Base-by-base conservation (phyloP, 2,329 filamentous ascomycete species). In the Colletotrichum gigasporum region DNA sequence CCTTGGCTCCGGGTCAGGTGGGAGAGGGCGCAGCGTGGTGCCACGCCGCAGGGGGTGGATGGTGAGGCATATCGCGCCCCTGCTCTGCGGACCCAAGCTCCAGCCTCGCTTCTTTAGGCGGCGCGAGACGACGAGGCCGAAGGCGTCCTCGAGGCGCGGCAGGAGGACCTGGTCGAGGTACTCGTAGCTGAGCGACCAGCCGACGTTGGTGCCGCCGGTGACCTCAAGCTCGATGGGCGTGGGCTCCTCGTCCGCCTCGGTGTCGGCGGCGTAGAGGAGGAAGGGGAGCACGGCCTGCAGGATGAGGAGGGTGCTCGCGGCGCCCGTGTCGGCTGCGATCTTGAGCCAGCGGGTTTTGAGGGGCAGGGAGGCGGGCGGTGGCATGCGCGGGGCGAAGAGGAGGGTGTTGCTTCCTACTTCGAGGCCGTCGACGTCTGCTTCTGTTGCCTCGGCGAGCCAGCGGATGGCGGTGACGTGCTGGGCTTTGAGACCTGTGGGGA, bases 121-220 rank as follows among this genome's bases (percentile, higher is more conserved):
- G 7, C 85, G 72, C 63, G 84, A 79, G 3, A 87, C 78, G 1
- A 61, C 57, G 39, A 88, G 73, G 2, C 81, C 79, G 57, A 88
- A 87, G 3, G 78, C 77, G 2, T 78, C 75, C 69, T 85, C 78
- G 0, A 90, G 74, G 0, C 79, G 76, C 3, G 87, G 87, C 30
- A 89, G 74, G 1, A 90, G 77, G 0, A 90, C 83, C 69, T 89
- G 87, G 69, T 88, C 85, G 3, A 89, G 74, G 69, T 90, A 90
- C 69, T 90, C 87, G 63, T 80, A 88, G n/a, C 82, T 86, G 1
- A 81, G 78, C 0, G 86, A 87, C 69, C 81, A 87, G 9, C 79
- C 76, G 2, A 86, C 83, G 67, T 90, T 89, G 1, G 87, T 89
- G 14, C 87, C 87, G 5, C 87, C 87, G 2, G 81, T 78, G 6